Evolutionary conservation across 1,284 basidiomycete species (phyloP), one percentile per base, ranked within the genome.

Genomic region (Agaricales sp.): DNA sequence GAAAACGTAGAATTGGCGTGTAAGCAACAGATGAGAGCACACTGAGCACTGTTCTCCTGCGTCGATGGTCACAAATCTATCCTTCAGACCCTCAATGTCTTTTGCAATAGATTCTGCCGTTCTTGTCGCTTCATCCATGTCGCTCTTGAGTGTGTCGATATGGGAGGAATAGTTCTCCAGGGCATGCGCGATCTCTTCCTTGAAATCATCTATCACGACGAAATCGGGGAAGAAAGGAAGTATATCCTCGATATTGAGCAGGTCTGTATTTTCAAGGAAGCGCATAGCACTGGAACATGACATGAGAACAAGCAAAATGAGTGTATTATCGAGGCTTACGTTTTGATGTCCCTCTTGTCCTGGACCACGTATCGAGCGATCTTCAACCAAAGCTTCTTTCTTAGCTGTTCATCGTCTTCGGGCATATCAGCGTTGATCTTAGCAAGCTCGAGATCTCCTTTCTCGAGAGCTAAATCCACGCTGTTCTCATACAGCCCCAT

Each of bases 151-250:
- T 41, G 73, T 71, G 54, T 95, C 92, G 51, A 99, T 99, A 57
- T 92, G 88, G 4, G 84, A 77, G 30, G 92, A 91, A 62, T 99
- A 99, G 2, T 87, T 86, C 63, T 99, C 96, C 52, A 99, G 71
- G 0, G 96, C 96, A 51, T 85, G 83, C 55, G 95, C 96, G 57
- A 99, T 99, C 67, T 99, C 94, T 58, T 95, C 90, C 66, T 99
- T 99, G 78, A 99, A 99, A 62, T 98, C 94, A 64, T 99, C 96
- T 58, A 99, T 98, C 54, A 99, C 92, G 12, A 95, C 92, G 65
- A 99, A 99, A 67, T 99, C 95, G 2, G 96, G 95, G 81, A 99
- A 99, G 81, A 98, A 99, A 2, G 96, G 96, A 20, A 99, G 69
- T 49, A 99, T 95, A 62, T 99, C 96, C 64, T 99, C 96, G 55